A percentile compares a stretch with the other conserved stretches of the same genome.
These are phyloP conservation scores for Hirsutella rhossiliensis DNA, from an alignment of 2,329 filamentous ascomycete genomes.

Conservation along the genomic window DNA sequence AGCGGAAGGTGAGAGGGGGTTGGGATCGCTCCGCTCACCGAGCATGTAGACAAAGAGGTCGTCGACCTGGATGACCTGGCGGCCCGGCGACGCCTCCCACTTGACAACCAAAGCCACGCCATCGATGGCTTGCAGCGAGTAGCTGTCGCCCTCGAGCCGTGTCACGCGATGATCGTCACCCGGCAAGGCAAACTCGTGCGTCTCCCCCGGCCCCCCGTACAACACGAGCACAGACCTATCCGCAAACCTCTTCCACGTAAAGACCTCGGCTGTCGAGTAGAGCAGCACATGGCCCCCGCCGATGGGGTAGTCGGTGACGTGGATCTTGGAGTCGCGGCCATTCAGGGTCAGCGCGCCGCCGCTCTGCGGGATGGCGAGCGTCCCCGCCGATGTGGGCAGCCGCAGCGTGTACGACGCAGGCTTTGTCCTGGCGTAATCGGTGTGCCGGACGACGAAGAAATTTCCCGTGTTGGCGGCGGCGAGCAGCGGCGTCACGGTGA, in stretches of 20 bases:
- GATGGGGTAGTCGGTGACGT: slow-evolving; percentile 54
- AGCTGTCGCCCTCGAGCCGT: slow-evolving; percentile 14
- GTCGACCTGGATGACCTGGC: slow-evolving; percentile 19
- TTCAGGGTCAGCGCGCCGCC: slow-evolving; percentile 44
- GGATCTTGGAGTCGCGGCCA: slow-evolving; percentile 55
- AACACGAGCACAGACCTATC: slow-evolving; percentile 48
- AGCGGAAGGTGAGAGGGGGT: neutral
- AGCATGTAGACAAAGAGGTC: slow-evolving; percentile 29
- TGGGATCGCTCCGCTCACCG: slow-evolving; percentile 10
- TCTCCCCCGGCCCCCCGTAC: slow-evolving; percentile 50
- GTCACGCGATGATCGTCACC: slow-evolving; percentile 6
- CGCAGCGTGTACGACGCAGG: slow-evolving; percentile 51
- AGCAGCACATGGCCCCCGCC: slow-evolving; percentile 46
- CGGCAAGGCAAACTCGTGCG: slow-evolving; percentile 47
- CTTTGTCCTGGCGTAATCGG: slow-evolving; percentile 46
- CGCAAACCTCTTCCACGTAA: slow-evolving; percentile 54
- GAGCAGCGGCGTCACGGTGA: slow-evolving; percentile 50
- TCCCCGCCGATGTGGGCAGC: slow-evolving; percentile 45
- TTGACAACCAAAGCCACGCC: slow-evolving; percentile 14
- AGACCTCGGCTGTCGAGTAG: slow-evolving; percentile 59
- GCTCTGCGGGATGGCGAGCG: slow-evolving; percentile 45
- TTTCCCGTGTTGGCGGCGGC: slow-evolving; percentile 37
- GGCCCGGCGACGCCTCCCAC: slow-evolving; percentile 16
- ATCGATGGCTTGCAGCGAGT: slow-evolving; percentile 10
- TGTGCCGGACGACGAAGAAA: slow-evolving; percentile 58